Percentiles rank a stretch among this genome's conserved stretches.
phyloP scores from a whole-genome alignment of 2,329 filamentous ascomycete species.

The Fusarium algeriense region DNA sequence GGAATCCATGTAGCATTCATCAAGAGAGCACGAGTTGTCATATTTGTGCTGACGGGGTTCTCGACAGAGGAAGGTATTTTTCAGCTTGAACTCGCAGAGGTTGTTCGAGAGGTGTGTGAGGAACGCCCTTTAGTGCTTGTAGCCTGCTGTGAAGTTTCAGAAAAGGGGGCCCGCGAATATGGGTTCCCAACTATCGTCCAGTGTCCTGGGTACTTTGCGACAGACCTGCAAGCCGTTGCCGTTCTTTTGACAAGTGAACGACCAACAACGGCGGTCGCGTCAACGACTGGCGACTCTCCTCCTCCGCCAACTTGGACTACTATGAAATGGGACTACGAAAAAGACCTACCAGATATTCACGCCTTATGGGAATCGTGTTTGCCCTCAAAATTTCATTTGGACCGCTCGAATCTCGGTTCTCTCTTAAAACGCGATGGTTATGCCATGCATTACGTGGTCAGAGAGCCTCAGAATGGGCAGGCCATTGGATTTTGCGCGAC shows the following conservation, averaged over 20 bases:
- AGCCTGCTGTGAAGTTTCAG: slow-evolving; percentile 61
- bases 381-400: slow-evolving; percentile 59
- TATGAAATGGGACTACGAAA: slow-evolving; percentile 54
- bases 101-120: slow-evolving; percentile 59
- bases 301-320: slow-evolving; percentile 56
- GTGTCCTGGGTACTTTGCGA: slow-evolving; percentile 60
- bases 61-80: slow-evolving; percentile 61
- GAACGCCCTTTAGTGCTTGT: slow-evolving; percentile 65
- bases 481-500: slow-evolving; percentile 71
- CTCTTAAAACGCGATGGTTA: slow-evolving; percentile 68
- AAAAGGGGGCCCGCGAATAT: slow-evolving; percentile 54
- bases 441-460: slow-evolving; percentile 68
- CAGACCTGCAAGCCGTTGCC: slow-evolving; percentile 64
- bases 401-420: slow-evolving; percentile 56
- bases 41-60: slow-evolving; percentile 70
- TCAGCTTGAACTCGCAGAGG: slow-evolving; percentile 64
- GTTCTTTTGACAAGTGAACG: slow-evolving; percentile 63
- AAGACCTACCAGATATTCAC: slow-evolving; percentile 57
- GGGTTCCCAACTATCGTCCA: slow-evolving; percentile 66
- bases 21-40: slow-evolving; percentile 67
- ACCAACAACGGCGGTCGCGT: slow-evolving; percentile 1
- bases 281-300: slow-evolving; percentile 33
- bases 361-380: slow-evolving; percentile 63
- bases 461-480: slow-evolving; percentile 56
- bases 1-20: slow-evolving; percentile 73